Conservation (phyloP, 148 eudicot genomes). For the Persicaria maculosa region DNA sequence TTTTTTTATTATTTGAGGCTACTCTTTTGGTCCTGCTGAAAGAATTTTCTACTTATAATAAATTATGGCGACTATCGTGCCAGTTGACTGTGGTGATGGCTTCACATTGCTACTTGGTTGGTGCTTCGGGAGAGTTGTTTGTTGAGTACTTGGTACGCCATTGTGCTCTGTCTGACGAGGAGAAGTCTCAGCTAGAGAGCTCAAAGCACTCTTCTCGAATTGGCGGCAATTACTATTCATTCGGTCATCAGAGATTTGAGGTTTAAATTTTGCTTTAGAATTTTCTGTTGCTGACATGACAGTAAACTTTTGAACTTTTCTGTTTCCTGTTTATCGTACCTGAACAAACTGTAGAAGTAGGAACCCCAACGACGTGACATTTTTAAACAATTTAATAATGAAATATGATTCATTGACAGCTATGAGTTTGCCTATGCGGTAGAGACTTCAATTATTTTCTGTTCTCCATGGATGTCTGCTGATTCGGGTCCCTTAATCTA, state of each 20-base stretch:
- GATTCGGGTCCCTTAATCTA: neutral
- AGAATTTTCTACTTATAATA: constrained; percentile 12
- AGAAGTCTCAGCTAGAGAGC: constrained; percentile 35
- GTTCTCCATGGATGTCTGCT: neutral
- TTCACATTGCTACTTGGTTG: constrained; percentile 95
- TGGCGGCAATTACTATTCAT: constrained; percentile 35
- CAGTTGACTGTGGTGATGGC: constrained; percentile 98
- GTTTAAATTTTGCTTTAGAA: constrained; percentile 26
- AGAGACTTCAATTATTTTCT: neutral
- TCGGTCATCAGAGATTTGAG: constrained; percentile 49
- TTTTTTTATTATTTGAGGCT: constrained; percentile 14
- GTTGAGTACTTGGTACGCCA: constrained; percentile 88
- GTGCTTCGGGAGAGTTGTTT: constrained; percentile 87
- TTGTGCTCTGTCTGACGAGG: constrained; percentile 61
- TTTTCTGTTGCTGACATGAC: neutral
- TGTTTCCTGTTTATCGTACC: neutral
- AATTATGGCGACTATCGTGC: constrained; percentile 18
- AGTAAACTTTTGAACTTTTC: neutral
- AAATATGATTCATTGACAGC: neutral
- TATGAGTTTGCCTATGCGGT: neutral
- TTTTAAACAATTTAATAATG: neutral
- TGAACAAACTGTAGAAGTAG: neutral
- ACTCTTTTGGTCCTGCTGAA: constrained; percentile 3
- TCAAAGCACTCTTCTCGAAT: constrained; percentile 38
- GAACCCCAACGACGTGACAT: neutral